These are phyloP conservation scores for Mortierella sp. DNA, from an alignment of 371 early-diverging fungal species.

Conservation along the genomic window DNA sequence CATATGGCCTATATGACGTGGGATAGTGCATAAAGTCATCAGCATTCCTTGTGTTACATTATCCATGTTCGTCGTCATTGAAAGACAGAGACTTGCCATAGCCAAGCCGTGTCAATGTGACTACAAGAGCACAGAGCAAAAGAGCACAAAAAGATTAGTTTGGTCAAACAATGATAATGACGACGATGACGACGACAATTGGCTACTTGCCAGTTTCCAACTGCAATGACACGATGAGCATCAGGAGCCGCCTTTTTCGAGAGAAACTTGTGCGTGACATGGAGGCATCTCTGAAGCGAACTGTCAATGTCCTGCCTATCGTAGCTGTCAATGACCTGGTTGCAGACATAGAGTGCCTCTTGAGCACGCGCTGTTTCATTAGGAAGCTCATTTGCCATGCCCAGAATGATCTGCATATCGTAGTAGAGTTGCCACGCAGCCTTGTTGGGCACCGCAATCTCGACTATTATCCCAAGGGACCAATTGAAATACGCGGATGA, in stretches of 20 bases:
- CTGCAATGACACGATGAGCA: slow-evolving; percentile 75
- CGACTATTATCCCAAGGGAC: slow-evolving; percentile 59
- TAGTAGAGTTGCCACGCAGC: slow-evolving; percentile 74
- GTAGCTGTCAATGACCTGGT: slow-evolving; percentile 84
- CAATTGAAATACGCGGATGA: neutral
- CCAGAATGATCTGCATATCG: slow-evolving; percentile 83
- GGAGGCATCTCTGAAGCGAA: slow-evolving; percentile 64
- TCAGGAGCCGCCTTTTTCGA: slow-evolving; percentile 63
- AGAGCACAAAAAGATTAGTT: neutral
- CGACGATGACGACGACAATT: neutral
- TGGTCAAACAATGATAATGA: neutral
- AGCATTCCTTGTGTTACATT: too few relatives aligned
- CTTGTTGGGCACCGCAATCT: slow-evolving; percentile 77
- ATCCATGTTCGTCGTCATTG: too few relatives aligned
- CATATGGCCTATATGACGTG: slow-evolving; percentile 87
- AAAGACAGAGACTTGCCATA: slow-evolving; percentile 40
- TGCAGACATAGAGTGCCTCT: slow-evolving; percentile 85
- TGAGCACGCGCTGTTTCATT: slow-evolving; percentile 71
- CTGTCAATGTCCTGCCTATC: slow-evolving; percentile 59
- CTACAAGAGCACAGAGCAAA: slow-evolving; percentile 5
- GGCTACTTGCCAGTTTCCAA: slow-evolving; percentile 79
- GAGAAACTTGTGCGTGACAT: slow-evolving; percentile 73
- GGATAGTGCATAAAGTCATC: slow-evolving; percentile 56
- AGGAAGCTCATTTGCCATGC: slow-evolving; percentile 82
- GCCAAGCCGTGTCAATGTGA: slow-evolving; percentile 79